A percentile compares a stretch with the other conserved stretches of the same genome.
These are phyloP conservation scores for Termitomyces sp. DNA, from an alignment of 768 basidiomycete genomes.

Conservation along the genomic window DNA sequence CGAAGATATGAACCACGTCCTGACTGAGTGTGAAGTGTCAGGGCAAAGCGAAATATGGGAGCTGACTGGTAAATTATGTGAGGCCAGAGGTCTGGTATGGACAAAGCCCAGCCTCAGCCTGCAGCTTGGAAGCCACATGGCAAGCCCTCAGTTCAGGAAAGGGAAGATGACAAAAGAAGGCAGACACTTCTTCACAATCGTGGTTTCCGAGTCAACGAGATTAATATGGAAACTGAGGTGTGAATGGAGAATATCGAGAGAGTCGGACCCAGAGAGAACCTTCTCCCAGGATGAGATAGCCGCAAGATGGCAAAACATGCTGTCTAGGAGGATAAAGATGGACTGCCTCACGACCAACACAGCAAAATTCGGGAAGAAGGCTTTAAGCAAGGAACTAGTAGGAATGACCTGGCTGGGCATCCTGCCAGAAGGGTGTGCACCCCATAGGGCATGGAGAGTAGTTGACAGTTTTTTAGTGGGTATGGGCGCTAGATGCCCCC, in stretches of 20 bases:
- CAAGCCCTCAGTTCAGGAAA: too few relatives aligned
- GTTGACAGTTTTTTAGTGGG: too few relatives aligned
- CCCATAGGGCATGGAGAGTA: too few relatives aligned
- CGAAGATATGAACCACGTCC: too few relatives aligned
- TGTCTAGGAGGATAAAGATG: background rate
- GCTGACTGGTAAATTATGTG: background rate
- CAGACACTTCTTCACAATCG: background rate
- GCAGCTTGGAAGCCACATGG: background rate
- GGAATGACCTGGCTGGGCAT: background rate
- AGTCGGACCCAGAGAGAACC: background rate
- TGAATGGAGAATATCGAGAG: background rate
- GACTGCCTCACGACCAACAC: background rate
- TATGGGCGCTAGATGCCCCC: too few relatives aligned
- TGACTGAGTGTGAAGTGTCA: background rate
- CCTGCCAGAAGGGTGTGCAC: too few relatives aligned
- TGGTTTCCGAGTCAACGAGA: background rate
- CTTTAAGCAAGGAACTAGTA: background rate
- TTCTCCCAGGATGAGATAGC: background rate
- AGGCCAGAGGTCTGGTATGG: background rate
- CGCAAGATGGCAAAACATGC: background rate
- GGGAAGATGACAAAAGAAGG: background rate
- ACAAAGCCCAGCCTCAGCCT: background rate
- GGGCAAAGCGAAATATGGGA: background rate
- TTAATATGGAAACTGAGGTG: background rate
- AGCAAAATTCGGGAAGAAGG: background rate